Evolutionary conservation across 306 rosid genomes (phyloP), one percentile per base, ranked within the genome.

Genomic region (Prunus armeniaca): DNA sequence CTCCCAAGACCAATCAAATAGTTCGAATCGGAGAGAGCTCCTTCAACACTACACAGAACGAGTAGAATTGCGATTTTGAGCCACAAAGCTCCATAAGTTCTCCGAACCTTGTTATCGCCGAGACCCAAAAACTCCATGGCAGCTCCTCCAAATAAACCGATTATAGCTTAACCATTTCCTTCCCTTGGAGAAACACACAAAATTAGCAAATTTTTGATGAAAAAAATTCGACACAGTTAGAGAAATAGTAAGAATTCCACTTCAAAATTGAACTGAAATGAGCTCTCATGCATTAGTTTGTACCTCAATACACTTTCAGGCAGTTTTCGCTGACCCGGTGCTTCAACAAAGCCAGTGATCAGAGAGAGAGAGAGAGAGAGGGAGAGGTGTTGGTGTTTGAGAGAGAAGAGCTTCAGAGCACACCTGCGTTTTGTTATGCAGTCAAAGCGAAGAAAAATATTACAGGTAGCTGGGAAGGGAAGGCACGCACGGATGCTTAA

Each of bases 1-100:
- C 98, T 91, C 64, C 96, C 97, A 51, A 91, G 81, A 51, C 98
- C 98, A 82, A 91, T 72, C 91, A 86, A 85, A 77, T 91, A 91
- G 50, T 85, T 76, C 55, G 98, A 86, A 71, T 81, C 80, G 11
- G 89, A 84, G 11, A 74, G n/a, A 4, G 51, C 76, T 66, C 43
- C 73, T 69, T 25, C 17, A 38, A 60, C 6, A 74, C 34, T 34
- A 34, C 70, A 69, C 4, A 82, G 65, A 57, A 80, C 22, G 17
- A 84, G 14, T 22, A 76, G 38, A 22, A 67, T 17, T 20, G 49
- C 74, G 60, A 70, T 7, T 81, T 83, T 84, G 38, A 71, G 71
- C 79, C 82, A 76, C 56, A 78, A 22, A 45, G 41, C 77, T 47
- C 69, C 65, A 41, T n/a, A 67, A 28, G 70, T 69, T 66, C 83